Percentiles rank a stretch among this genome's conserved stretches.
phyloP scores from a whole-genome alignment of 2,329 filamentous ascomycete genomes.

The Ceratocystiopsis brevicomis region DNA sequence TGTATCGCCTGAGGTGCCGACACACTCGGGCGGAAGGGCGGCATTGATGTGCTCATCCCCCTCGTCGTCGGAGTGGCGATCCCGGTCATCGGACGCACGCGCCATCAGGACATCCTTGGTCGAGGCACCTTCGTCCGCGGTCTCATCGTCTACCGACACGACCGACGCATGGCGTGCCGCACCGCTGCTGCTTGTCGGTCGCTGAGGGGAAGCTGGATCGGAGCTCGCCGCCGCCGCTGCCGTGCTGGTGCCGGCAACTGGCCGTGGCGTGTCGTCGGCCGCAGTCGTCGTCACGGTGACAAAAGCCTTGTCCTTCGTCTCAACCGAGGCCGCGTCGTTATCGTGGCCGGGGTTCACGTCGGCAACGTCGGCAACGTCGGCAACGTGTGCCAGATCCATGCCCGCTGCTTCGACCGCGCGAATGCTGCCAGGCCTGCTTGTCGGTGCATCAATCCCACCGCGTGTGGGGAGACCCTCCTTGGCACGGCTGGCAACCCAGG shows the following conservation, averaged over 20 bases:
- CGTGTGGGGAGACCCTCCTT: slow-evolving; percentile 65
- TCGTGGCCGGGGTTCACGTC: neutral
- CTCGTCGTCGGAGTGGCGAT: slow-evolving; percentile 30
- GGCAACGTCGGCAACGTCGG: no score
- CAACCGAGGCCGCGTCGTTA: no score
- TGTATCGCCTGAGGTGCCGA: slow-evolving; percentile 69
- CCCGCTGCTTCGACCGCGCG: slow-evolving; percentile 24
- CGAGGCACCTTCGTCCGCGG: slow-evolving; percentile 7
- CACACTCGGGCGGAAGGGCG: slow-evolving; percentile 61
- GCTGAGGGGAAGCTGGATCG: no score
- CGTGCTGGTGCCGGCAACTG: neutral
- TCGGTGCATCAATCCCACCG: slow-evolving; percentile 57
- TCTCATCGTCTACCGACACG: slow-evolving; percentile 3
- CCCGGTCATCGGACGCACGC: slow-evolving; percentile 15
- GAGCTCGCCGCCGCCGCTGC: neutral
- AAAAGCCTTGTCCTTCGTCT: no score
- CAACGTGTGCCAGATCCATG: neutral
- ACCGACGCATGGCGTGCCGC: neutral
- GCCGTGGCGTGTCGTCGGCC: neutral
- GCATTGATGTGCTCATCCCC: slow-evolving; percentile 58
- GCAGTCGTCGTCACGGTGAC: neutral
- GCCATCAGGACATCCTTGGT: slow-evolving; percentile 10
- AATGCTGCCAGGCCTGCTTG: slow-evolving; percentile 53
- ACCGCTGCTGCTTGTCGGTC: no score
- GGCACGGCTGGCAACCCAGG: slow-evolving; percentile 70